Base-by-base conservation (phyloP, 2,329 filamentous ascomycete species). In the Cladophialophora immunda region DNA sequence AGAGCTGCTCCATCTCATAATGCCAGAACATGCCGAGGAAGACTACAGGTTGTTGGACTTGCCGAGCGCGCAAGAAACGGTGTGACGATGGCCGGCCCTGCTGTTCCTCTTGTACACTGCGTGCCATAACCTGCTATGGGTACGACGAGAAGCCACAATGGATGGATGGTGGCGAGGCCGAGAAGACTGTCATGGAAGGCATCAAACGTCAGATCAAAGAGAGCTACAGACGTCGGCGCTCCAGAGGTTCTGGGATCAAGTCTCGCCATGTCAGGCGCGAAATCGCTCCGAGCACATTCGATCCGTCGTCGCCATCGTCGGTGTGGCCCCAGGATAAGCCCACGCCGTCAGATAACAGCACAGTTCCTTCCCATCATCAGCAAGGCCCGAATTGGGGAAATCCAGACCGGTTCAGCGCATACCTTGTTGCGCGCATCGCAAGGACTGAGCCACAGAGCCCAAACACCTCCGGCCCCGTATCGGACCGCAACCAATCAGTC, bases 11-110 rank as follows among this genome's bases (percentile, higher is more conserved):
- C 36, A 17, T 38, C 36, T 17, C 36, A 17, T 17, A 8, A 38
- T 38, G 36, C 36, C 36, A 57, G 15, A 60, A 52, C 17, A 60
- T 60, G 58, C 58, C 58, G 17, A 47, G 58, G 25, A 60, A 60
- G 41, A 60, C 58, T 6, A 60, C 41, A 34, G 58, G 58, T 38
- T 60, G 58, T 50, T 60, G 58, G 58, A 60, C 38, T 30, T 60
- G 58, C 41, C 19, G 58, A 50, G 38, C 32, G 22, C 58, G 58
- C 58, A 60, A 60, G 45, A 60, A 60, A 50, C 47, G 52, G 41
- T 60, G 58, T 47, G 58, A 60, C 41, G 58, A 60, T 13, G 41
- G 38, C 25, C 58, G 58, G 5, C 58, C 58, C 29, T 17, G 38
- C 32, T 60, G 58, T 27, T 60, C 58, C 11, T 52, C 58, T 15